phyloP scores from a whole-genome alignment of 495 filamentous ascomycete genomes.

The Sphaerosporella brunnea region DNA sequence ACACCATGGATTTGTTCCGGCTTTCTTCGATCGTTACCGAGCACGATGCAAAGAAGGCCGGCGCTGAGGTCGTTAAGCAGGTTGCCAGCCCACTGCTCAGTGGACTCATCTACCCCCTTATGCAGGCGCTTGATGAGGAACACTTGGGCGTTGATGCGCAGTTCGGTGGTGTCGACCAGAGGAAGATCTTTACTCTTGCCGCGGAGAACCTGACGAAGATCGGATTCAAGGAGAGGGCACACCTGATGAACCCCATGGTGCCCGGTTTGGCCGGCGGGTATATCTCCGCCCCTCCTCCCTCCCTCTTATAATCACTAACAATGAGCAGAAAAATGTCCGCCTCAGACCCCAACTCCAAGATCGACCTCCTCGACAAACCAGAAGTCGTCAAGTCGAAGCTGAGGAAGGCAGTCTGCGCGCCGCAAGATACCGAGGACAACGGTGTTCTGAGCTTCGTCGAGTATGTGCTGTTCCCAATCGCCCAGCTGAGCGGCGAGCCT shows the following conservation, averaged over 20 bases:
- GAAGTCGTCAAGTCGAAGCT: slow-evolving; percentile 63
- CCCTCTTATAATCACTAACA: background rate
- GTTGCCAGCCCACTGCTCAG: slow-evolving; percentile 51
- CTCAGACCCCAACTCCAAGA: slow-evolving; percentile 56
- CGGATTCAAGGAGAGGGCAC: slow-evolving; percentile 57
- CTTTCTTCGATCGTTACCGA: slow-evolving; percentile 39
- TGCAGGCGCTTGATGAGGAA: slow-evolving; percentile 86
- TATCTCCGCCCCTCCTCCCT: slow-evolving; percentile 27
- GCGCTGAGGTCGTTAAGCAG: slow-evolving; percentile 89
- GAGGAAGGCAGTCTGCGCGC: slow-evolving; percentile 59
- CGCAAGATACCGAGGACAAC: slow-evolving; percentile 63
- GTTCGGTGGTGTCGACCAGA: slow-evolving; percentile 64
- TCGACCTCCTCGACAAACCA: slow-evolving; percentile 67
- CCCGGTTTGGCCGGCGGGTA: slow-evolving; percentile 57
- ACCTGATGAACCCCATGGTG: slow-evolving; percentile 84
- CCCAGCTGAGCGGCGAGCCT: slow-evolving; percentile 37
- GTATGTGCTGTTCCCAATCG: slow-evolving; percentile 60
- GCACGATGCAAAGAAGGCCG: slow-evolving; percentile 66
- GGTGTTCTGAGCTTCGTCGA: slow-evolving; percentile 71
- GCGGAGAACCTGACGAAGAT: slow-evolving; percentile 57
- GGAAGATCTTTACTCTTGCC: slow-evolving; percentile 74
- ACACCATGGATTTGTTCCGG: slow-evolving; percentile 62
- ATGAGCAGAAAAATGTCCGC: slow-evolving; percentile 28
- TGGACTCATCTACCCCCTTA: slow-evolving; percentile 70
- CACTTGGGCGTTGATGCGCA: slow-evolving; percentile 72